Base-by-base conservation (phyloP, 306 rosid species). In the Castanea crenata region DNA sequence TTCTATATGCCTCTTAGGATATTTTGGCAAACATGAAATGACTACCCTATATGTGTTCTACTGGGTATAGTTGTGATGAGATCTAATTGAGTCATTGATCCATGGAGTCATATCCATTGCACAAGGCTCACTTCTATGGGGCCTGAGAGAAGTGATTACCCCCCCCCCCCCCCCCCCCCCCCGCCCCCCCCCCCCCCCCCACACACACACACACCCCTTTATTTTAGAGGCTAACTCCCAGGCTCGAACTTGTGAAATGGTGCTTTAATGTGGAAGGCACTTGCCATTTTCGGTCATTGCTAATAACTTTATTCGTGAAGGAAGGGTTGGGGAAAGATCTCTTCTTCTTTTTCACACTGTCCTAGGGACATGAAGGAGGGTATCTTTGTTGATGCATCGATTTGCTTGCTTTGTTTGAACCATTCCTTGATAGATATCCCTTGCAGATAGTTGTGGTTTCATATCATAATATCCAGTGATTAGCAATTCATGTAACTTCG, bases 101-200 rank as follows among this genome's bases (percentile, higher is more conserved):
- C 46, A 38, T 38, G 10, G 2, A 38, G 46, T 38, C 3, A 2
- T 38, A 38, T 38, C 46, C 46, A 38, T 38, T 38, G 46, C 46
- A 7, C 46, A 38, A 7, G 46, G 46, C 46, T 38, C 46, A 38
- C 11, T 7, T 38, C 46, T 38, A 38, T 38, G 46, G 46, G 46
- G 46, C 46, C 3, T 38, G 11, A 38, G 46, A 38, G 46, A 38
- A 38, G 46, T 0, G 3, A 38, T 38, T 38, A 38, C 46, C 38
- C 38, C 1, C 7, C 7, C 46, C 0, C 9, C 41, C 41, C 41
- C 0, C 0, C 2, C 41, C 0, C 44, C 8, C 41, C 41, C 0
- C 0, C 2, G 9, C 0, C 44, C 8, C 41, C 2, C 41, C 9
- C 9, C 0, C 9, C 2, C 9, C 0, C 0, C 41, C 0, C 2